phyloP scores from a whole-genome alignment of 345 rosid species.

The Salix suchowensis region DNA sequence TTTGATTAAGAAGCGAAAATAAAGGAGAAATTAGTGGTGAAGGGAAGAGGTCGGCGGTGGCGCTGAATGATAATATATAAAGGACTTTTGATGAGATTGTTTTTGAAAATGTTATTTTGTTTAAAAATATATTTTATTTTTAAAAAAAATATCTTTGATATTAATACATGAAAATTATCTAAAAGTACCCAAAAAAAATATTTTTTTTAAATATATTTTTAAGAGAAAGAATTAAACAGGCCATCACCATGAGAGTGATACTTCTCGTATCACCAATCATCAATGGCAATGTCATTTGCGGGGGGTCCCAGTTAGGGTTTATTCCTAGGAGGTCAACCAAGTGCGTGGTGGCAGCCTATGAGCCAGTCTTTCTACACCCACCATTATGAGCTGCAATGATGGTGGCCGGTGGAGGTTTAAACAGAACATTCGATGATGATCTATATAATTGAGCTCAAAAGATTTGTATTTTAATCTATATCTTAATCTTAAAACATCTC shows the following conservation, averaged over 20 bases:
- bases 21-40: constrained; percentile 34
- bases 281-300: not conserved
- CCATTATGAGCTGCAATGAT: constrained; percentile 24
- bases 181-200: no score
- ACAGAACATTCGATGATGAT: constrained; percentile 22
- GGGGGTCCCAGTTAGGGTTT: not conserved
- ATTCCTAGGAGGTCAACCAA: constrained; percentile 12
- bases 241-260: not conserved
- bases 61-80: no score
- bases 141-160: no score
- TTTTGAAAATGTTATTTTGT: no score
- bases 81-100: no score
- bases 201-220: no score
- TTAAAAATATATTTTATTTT: no score
- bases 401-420: constrained; percentile 17
- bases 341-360: constrained; percentile 26
- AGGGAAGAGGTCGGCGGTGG: constrained; percentile 25
- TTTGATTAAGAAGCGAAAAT: constrained; percentile 5
- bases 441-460: constrained; percentile 5
- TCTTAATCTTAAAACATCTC: no score
- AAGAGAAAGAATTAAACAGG: no score
- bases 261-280: not conserved
- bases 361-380: constrained; percentile 18
- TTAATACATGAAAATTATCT: no score
- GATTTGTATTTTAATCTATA: constrained; percentile 12